These are phyloP conservation scores for Telopea speciosissima DNA, from an alignment of 177 flowering plant species.

Conservation along the genomic window DNA sequence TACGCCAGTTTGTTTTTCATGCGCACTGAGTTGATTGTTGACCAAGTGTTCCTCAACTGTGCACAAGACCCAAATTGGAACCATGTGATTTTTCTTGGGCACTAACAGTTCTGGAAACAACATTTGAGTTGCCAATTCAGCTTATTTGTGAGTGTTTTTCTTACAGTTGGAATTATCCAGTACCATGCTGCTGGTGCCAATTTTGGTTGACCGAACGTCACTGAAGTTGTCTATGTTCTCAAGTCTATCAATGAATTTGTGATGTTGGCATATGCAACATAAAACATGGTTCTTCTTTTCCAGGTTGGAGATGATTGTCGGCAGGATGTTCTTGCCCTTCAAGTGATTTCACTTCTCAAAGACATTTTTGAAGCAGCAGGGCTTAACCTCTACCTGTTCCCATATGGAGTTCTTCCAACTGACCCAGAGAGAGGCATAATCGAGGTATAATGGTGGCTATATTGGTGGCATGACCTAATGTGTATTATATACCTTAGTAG, in stretches of 20 bases:
- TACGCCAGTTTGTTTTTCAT: constrained; percentile 15
- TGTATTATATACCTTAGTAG: too few species aligned
- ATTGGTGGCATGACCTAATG: too few species aligned
- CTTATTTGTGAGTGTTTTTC: neutral
- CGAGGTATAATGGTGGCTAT: constrained; percentile 50
- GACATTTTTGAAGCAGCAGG: constrained; percentile 92
- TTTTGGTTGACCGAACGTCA: neutral
- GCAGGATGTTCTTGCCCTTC: constrained; percentile 97
- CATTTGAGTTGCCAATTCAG: neutral
- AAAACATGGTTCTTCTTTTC: constrained; percentile 5
- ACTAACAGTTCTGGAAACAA: neutral
- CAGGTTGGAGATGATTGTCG: constrained; percentile 99
- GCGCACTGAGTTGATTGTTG: neutral
- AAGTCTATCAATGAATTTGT: neutral
- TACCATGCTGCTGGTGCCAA: neutral
- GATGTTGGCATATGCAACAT: neutral
- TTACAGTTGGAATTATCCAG: neutral
- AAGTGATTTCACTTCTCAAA: constrained; percentile 89
- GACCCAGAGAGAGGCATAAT: constrained; percentile 96
- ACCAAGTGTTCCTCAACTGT: neutral
- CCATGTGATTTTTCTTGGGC: neutral
- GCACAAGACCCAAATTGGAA: neutral
- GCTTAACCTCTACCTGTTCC: constrained; percentile 77
- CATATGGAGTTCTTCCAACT: constrained; percentile 99
- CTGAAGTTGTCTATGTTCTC: neutral